These are phyloP conservation scores for Elsinoe perseae DNA, from an alignment of 2,329 filamentous ascomycete genomes.

Conservation along the genomic window DNA sequence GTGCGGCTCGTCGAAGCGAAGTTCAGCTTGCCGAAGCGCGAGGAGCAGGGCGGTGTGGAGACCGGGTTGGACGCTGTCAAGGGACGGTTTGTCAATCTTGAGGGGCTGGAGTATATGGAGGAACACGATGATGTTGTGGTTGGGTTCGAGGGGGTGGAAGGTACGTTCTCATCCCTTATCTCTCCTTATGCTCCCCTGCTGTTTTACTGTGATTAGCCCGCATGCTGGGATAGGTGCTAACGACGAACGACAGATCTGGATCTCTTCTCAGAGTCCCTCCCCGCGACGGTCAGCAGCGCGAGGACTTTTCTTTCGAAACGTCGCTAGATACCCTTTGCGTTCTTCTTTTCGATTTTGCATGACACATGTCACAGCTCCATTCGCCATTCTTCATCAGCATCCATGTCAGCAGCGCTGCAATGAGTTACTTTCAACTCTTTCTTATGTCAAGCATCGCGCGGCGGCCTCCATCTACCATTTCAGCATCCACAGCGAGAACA, in stretches of 20 bases:
- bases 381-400: too few species aligned
- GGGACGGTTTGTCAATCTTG: slow-evolving; percentile 71
- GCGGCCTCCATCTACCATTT: too few species aligned
- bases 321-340: not conserved
- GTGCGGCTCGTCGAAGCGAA: slow-evolving; percentile 83
- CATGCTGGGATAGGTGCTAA: slow-evolving; percentile 16
- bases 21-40: slow-evolving; percentile 65
- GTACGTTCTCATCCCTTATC: slow-evolving; percentile 22
- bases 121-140: slow-evolving; percentile 90
- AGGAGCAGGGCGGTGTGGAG: slow-evolving; percentile 44
- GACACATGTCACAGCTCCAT: not conserved
- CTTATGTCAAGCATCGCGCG: too few species aligned
- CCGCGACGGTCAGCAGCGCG: slow-evolving; percentile 19
- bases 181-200: not conserved
- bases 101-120: slow-evolving; percentile 79
- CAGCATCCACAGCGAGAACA: too few species aligned
- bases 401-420: too few species aligned
- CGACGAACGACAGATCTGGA: slow-evolving; percentile 37
- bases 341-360: too few species aligned
- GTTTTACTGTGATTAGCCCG: not conserved
- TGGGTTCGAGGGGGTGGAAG: slow-evolving; percentile 65
- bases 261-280: slow-evolving; percentile 38
- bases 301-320: slow-evolving; percentile 3
- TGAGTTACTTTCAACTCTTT: too few species aligned
- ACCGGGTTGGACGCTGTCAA: slow-evolving; percentile 49